A percentile compares a stretch with the other conserved stretches of the same genome.
phyloP scores from a whole-genome alignment of 1,284 basidiomycete species.

The Cutaneotrichosporon cyanovorans region DNA sequence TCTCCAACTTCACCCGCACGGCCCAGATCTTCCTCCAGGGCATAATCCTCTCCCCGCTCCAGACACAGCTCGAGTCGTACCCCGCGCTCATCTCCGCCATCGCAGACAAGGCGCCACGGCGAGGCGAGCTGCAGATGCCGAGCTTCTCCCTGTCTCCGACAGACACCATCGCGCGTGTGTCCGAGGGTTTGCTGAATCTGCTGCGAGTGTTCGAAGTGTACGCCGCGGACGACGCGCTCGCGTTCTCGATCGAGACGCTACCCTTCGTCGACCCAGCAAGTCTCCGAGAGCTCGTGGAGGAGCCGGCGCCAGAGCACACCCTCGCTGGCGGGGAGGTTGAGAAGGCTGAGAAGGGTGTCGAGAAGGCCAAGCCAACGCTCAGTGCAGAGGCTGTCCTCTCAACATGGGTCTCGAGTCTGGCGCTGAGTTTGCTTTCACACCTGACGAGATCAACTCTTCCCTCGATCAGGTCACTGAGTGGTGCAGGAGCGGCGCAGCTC shows the following conservation, averaged over 20 bases:
- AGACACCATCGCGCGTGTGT: constrained; percentile 76
- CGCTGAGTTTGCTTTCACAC: constrained; percentile 65
- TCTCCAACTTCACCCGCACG: constrained; percentile 61
- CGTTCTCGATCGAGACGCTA: constrained; percentile 75
- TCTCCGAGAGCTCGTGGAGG: constrained; percentile 40
- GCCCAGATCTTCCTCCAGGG: constrained; percentile 71
- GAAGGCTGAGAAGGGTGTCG: constrained; percentile 4
- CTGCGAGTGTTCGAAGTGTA: constrained; percentile 91
- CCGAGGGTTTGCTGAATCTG: constrained; percentile 86
- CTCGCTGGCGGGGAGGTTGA: neutral
- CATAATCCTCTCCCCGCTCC: constrained; percentile 77
- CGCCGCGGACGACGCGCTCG: constrained; percentile 81
- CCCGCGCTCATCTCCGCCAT: constrained; percentile 52
- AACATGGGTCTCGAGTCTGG: constrained; percentile 83
- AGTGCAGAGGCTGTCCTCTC: constrained; percentile 66
- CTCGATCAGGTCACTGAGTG: constrained; percentile 55
- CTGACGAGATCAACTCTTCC: constrained; percentile 60
- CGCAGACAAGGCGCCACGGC: constrained; percentile 30
- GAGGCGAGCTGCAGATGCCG: constrained; percentile 68
- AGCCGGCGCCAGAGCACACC: neutral
- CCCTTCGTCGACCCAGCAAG: constrained; percentile 60
- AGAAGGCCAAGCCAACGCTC: constrained; percentile 1
- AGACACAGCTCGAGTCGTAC: constrained; percentile 66
- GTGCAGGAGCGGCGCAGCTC: constrained; percentile 72
- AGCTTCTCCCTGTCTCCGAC: constrained; percentile 88